Percentiles rank a stretch among this genome's conserved stretches.
Conservation (phyloP, 306 rosid species). For the Sophora flavescens region DNA sequence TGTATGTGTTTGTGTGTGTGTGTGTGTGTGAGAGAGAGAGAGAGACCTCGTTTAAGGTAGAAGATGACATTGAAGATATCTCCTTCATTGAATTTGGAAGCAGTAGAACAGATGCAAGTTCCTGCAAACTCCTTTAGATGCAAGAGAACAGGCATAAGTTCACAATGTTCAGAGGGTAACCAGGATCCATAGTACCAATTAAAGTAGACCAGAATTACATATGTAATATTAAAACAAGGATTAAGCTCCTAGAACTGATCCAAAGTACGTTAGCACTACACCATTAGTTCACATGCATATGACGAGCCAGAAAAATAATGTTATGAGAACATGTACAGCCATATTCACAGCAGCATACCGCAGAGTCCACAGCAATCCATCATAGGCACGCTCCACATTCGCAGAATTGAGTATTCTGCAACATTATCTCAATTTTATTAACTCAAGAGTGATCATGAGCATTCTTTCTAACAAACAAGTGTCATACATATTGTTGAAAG, state of each 20-base stretch:
- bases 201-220: slow-evolving; percentile 6
- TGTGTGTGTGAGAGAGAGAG: slow-evolving; percentile 15
- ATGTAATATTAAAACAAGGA: not conserved
- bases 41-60: slow-evolving; percentile 65
- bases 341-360: slow-evolving; percentile 61
- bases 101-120: slow-evolving; percentile 74
- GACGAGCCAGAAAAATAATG: slow-evolving; percentile 32
- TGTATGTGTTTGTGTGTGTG: not conserved
- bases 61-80: slow-evolving; percentile 51
- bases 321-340: slow-evolving; percentile 35
- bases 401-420: slow-evolving; percentile 92
- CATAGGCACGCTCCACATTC: slow-evolving; percentile 76
- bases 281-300: slow-evolving; percentile 32
- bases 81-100: slow-evolving; percentile 58
- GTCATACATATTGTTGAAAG: not conserved
- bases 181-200: slow-evolving; percentile 27
- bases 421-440: slow-evolving; percentile 48
- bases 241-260: slow-evolving; percentile 26
- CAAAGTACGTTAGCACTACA: slow-evolving; percentile 30
- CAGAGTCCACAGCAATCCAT: slow-evolving; percentile 89
- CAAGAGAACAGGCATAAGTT: slow-evolving; percentile 54
- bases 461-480: slow-evolving; percentile 27
- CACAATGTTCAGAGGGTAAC: slow-evolving; percentile 40
- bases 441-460: slow-evolving; percentile 26
- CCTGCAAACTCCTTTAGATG: slow-evolving; percentile 84